These are phyloP conservation scores for Trichoderma oligosporum DNA, from an alignment of 2,329 filamentous ascomycete genomes.

Conservation along the genomic window DNA sequence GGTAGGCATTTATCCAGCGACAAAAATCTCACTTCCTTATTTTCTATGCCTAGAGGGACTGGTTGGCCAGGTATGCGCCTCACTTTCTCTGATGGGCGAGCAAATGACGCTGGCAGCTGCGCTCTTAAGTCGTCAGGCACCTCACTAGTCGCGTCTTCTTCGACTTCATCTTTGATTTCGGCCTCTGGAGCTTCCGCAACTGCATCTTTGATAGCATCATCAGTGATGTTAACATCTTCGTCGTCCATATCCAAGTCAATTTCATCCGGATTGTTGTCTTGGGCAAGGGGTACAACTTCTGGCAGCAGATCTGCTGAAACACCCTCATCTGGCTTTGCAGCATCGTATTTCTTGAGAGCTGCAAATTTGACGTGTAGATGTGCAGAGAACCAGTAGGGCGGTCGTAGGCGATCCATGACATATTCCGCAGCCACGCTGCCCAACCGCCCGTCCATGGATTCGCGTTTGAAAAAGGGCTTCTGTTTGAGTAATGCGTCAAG, in stretches of 20 bases:
- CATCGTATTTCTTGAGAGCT: constrained; percentile 58
- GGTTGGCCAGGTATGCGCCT: constrained; percentile 53
- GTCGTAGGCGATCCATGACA: constrained; percentile 76
- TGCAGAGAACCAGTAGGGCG: constrained; percentile 86
- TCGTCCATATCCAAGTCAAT: constrained; percentile 65
- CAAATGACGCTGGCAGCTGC: constrained; percentile 74
- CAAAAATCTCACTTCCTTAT: constrained; percentile 77
- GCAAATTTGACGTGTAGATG: constrained; percentile 88
- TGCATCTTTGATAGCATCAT: neutral
- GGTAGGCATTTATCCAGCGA: constrained; percentile 89
- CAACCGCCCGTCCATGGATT: constrained; percentile 70
- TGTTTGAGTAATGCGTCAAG: constrained; percentile 61
- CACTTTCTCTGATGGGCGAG: constrained; percentile 34
- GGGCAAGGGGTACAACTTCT: constrained; percentile 10
- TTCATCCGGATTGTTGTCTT: constrained; percentile 58
- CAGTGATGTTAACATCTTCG: constrained; percentile 21
- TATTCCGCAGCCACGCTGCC: constrained; percentile 77
- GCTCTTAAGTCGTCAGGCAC: constrained; percentile 64
- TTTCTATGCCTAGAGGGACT: constrained; percentile 68
- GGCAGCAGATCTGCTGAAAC: constrained; percentile 20
- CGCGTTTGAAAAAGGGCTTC: constrained; percentile 72
- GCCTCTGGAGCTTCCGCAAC: neutral
- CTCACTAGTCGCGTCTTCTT: constrained; percentile 26
- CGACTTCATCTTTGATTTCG: constrained; percentile 6
- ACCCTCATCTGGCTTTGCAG: constrained; percentile 32